Percentiles rank a stretch among this genome's conserved stretches.
Evolutionary conservation across 257 asterid species (phyloP).

Genomic region (Verbena officinalis): DNA sequence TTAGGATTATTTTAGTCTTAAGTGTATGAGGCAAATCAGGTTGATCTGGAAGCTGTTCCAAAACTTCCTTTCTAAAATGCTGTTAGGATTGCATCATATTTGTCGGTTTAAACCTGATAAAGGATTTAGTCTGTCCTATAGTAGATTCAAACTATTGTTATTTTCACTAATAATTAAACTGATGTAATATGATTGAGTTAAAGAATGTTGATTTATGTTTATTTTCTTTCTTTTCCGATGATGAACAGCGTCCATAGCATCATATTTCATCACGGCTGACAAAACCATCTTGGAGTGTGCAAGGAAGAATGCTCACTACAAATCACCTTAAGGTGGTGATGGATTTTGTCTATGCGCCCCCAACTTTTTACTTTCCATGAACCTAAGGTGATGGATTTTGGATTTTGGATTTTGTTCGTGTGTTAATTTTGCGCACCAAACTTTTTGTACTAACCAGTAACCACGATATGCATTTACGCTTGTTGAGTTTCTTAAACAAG

Average conservation of each 20-base stretch:
- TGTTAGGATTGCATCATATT: too few species aligned
- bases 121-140: too few species aligned
- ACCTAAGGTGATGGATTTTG: too few species aligned
- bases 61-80: too few species aligned
- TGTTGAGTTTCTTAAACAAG: conserved; percentile 2
- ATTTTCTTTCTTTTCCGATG: conserved; percentile 4
- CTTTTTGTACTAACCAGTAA: background rate
- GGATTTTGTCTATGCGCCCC: background rate
- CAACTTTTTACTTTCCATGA: conserved; percentile 3
- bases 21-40: too few species aligned
- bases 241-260: conserved; percentile 75
- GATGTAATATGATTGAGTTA: background rate
- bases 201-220: background rate
- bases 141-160: background rate
- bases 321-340: conserved; percentile 36
- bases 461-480: background rate
- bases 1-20: too few species aligned
- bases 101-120: too few species aligned
- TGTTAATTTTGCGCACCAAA: too few species aligned
- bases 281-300: conserved; percentile 80
- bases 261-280: conserved; percentile 86
- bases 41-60: too few species aligned
- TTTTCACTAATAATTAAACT: background rate
- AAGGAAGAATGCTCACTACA: conserved; percentile 64
- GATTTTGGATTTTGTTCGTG: too few species aligned